Percentiles rank a stretch among this genome's conserved stretches.
These are phyloP conservation scores for Collariella sp. DNA, from an alignment of 495 filamentous ascomycete genomes.

Conservation along the genomic window DNA sequence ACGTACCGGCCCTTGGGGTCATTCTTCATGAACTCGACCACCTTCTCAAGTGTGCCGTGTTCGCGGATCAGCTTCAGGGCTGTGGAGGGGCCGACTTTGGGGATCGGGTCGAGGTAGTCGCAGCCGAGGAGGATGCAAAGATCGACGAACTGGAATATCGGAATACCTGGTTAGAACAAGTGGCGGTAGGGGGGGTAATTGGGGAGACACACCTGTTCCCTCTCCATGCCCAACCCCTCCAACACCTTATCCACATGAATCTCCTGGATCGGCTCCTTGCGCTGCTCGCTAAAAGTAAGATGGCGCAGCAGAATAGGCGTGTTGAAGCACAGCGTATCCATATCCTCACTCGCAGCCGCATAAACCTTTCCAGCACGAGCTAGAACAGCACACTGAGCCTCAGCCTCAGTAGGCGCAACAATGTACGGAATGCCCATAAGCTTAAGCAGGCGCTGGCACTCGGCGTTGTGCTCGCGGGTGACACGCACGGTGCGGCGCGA, in stretches of 20 bases:
- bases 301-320: slow-evolving; percentile 84
- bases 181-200: background rate
- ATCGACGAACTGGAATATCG: slow-evolving; percentile 68
- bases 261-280: slow-evolving; percentile 96
- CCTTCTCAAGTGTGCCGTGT: slow-evolving; percentile 75
- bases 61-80: slow-evolving; percentile 90
- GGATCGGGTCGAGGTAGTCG: slow-evolving; percentile 94
- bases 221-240: slow-evolving; percentile 77
- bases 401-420: slow-evolving; percentile 89
- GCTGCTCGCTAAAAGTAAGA: slow-evolving; percentile 91
- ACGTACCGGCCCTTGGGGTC: slow-evolving; percentile 69
- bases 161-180: background rate
- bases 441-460: slow-evolving; percentile 82
- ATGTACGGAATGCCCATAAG: slow-evolving; percentile 96
- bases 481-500: slow-evolving; percentile 88
- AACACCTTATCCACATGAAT: slow-evolving; percentile 79
- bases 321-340: slow-evolving; percentile 97
- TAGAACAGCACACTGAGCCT: slow-evolving; percentile 89
- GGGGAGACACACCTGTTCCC: slow-evolving; percentile 52
- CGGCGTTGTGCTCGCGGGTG: slow-evolving; percentile 90
- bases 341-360: slow-evolving; percentile 93
- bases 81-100: slow-evolving; percentile 83
- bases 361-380: slow-evolving; percentile 93
- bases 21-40: slow-evolving; percentile 68
- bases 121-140: slow-evolving; percentile 97